A percentile compares a stretch with the other conserved stretches of the same genome.
Evolutionary conservation across 2,329 filamentous ascomycete species (phyloP).

Genomic region (Fusarium secorum): DNA sequence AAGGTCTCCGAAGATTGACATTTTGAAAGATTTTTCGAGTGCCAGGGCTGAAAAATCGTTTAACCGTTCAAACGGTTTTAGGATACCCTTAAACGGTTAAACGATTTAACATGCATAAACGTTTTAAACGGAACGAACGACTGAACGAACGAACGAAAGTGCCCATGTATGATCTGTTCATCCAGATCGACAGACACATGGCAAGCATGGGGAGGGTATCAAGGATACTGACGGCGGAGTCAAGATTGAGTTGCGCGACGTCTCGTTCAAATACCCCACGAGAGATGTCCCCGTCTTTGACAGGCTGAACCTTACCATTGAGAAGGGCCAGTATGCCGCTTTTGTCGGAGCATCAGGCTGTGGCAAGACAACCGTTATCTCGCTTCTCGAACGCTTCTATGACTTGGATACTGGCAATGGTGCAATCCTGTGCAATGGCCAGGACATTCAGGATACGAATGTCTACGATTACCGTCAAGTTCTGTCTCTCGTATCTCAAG

Average conservation of each 20-base stretch:
- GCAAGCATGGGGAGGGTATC: slow-evolving; percentile 36
- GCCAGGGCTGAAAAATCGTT: no score
- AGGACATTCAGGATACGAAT: slow-evolving; percentile 65
- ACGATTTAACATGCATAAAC: no score
- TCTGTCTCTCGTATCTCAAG: slow-evolving; percentile 77
- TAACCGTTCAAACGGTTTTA: no score
- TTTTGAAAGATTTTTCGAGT: no score
- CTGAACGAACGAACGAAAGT: no score
- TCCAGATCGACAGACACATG: not conserved
- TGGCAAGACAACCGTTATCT: slow-evolving; percentile 76
- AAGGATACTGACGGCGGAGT: slow-evolving; percentile 56
- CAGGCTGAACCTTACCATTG: slow-evolving; percentile 68
- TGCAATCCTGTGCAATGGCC: slow-evolving; percentile 68
- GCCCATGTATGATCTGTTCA: no score
- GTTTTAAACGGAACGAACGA: no score
- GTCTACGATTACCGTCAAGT: slow-evolving; percentile 68
- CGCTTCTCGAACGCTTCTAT: slow-evolving; percentile 73
- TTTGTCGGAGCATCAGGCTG: slow-evolving; percentile 75
- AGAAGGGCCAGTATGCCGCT: slow-evolving; percentile 74
- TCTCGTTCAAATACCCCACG: slow-evolving; percentile 68
- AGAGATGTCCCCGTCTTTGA: slow-evolving; percentile 64
- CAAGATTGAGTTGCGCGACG: slow-evolving; percentile 62
- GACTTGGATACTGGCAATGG: slow-evolving; percentile 63
- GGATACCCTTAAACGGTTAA: no score
- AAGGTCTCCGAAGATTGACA: no score